Conservation (phyloP, 164 flowering plant genomes). For the Vitis riparia region DNA sequence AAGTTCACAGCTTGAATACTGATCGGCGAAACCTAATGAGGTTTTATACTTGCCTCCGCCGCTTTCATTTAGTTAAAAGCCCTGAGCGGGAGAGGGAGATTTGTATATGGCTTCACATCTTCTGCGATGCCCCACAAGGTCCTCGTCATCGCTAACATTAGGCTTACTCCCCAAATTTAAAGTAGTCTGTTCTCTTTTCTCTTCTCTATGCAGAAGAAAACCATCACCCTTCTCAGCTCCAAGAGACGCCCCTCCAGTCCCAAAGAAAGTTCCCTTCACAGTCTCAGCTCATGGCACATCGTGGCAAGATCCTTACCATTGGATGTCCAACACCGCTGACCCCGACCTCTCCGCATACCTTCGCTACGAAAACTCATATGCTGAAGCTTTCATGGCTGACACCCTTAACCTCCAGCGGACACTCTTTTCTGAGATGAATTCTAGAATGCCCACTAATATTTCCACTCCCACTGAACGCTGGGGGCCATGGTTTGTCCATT, state of each 20-base stretch:
- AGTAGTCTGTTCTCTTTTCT: slow-evolving; percentile 19
- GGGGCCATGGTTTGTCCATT: slow-evolving; percentile 76
- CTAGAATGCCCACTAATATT: slow-evolving; percentile 59
- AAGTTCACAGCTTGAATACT: too few relatives aligned
- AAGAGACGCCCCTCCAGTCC: slow-evolving; percentile 43
- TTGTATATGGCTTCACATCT: too few relatives aligned
- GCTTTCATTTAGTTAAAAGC: too few relatives aligned
- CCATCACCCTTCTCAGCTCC: slow-evolving; percentile 20
- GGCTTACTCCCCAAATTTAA: too few relatives aligned
- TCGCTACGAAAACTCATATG: slow-evolving; percentile 60
- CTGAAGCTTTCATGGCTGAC: slow-evolving; percentile 81
- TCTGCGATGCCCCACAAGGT: too few relatives aligned
- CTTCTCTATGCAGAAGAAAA: slow-evolving; percentile 30
- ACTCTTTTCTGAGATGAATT: slow-evolving; percentile 65
- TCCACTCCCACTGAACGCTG: slow-evolving; percentile 80
- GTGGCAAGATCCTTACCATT: slow-evolving; percentile 82
- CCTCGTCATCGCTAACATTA: too few relatives aligned
- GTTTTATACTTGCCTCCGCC: too few relatives aligned
- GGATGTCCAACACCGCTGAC: slow-evolving; percentile 81
- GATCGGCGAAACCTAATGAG: too few relatives aligned
- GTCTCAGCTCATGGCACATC: slow-evolving; percentile 60
- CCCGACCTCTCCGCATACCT: slow-evolving; percentile 67
- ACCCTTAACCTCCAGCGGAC: slow-evolving; percentile 43
- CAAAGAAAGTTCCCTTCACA: slow-evolving; percentile 68
- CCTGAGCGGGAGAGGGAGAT: too few relatives aligned